phyloP scores from a whole-genome alignment of 352 stramenopile genomes.

The Globisporangium ultimum region DNA sequence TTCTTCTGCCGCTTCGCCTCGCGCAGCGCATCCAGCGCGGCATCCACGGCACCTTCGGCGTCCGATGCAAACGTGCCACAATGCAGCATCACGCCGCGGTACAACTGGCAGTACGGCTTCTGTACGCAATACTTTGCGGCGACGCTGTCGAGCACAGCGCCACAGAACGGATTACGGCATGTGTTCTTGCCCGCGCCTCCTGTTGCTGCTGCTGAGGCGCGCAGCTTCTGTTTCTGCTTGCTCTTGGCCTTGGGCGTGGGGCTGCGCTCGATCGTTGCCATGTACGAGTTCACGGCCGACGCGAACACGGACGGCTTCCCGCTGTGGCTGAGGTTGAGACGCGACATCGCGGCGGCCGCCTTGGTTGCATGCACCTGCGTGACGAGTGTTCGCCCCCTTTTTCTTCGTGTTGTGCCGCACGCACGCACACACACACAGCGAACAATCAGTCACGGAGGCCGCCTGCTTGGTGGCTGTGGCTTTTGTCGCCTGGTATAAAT shows the following conservation, averaged over 20 bases:
- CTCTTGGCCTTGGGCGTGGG: constrained; percentile 1
- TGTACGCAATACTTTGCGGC: constrained; percentile 43
- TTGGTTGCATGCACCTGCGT: too few species aligned
- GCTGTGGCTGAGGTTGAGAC: too few species aligned
- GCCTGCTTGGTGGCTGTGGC: too few species aligned
- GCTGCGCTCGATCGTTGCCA: constrained; percentile 10
- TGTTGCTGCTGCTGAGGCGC: not conserved
- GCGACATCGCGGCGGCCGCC: too few species aligned
- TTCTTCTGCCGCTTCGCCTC: constrained; percentile 13
- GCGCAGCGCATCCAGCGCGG: constrained; percentile 7
- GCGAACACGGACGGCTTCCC: not conserved
- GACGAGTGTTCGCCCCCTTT: too few species aligned
- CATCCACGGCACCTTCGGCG: constrained; percentile 13
- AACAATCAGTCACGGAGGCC: too few species aligned
- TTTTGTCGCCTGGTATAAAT: too few species aligned
- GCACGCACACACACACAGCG: too few species aligned
- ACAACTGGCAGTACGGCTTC: constrained; percentile 48
- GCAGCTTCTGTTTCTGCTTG: constrained; percentile 7
- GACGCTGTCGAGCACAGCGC: constrained; percentile 31
- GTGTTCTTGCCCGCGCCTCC: constrained; percentile 1
- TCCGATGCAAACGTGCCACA: constrained; percentile 30
- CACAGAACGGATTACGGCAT: constrained; percentile 59
- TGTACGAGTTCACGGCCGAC: constrained; percentile 13
- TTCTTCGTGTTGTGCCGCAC: too few species aligned
- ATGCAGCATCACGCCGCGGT: constrained; percentile 46